Evolutionary conservation across 176 grass and related monocot species (phyloP), one percentile per base, ranked within the genome.

Genomic region (Puya raimondii): DNA sequence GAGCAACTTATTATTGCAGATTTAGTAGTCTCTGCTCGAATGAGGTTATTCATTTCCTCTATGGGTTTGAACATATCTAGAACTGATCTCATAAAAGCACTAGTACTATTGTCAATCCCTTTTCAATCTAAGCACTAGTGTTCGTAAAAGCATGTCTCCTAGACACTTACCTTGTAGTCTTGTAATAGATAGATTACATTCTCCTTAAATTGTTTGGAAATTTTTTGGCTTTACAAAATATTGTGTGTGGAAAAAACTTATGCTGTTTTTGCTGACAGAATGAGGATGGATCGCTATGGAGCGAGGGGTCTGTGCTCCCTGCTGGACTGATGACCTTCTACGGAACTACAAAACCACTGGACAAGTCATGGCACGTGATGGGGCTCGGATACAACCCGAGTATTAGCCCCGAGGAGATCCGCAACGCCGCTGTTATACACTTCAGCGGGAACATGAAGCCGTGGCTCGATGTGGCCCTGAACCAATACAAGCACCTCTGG

Each of bases 361-460:
- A 92, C 47, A 97, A 80, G 80, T 85, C 86, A 56, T 97, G 93
- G 93, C 93, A 97, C 80, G 86, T 97, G 66, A 89, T 90, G 81
- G 93, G 89, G 10, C 89, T 97, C 50, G 93, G 93, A 13, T 92
- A 92, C 79, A 97, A 97, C 61, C 93, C 93, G 22, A 88, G 81
- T 84, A 74, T 97, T 54, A 90, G 82, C 27, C 84, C 83, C 0
- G 89, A 97, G 50, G 86, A 97, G 80, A 92, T 97, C 75, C 49
- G 75, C 11, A 91, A 77, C 14, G 93, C 93, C 0, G 93, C 79
- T 3, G 89, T 92, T 29, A 64, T 97, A 68, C 93, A 97, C 80
- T 97, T 97, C 80, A 86, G 90, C 29, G 93, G 93, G 33, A 97
- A 97, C 81, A 85, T 97, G 82, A 97, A 97, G 83, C 93, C 93